These are phyloP conservation scores for Hanseniaspora jakobsenii DNA, from an alignment of 805 yeast genomes.

Conservation along the genomic window DNA sequence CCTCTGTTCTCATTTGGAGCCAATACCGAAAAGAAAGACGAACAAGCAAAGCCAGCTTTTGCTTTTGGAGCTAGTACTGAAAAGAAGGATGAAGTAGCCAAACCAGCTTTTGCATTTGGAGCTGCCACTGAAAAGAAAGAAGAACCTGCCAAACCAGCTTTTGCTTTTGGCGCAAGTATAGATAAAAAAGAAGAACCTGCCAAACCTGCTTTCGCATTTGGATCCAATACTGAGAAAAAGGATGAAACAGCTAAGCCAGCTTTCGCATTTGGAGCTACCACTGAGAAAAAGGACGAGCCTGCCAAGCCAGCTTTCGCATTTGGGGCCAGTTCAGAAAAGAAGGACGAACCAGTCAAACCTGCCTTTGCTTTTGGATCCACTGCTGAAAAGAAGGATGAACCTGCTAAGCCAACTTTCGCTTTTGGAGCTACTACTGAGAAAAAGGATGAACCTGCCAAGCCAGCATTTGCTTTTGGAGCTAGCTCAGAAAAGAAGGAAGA, in stretches of 20 bases:
- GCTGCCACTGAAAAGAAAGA: conserved; percentile 15
- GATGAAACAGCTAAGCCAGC: conserved; percentile 18
- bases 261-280: conserved; percentile 19
- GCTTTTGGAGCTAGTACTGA: conserved; percentile 16
- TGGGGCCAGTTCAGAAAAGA: conserved; percentile 17
- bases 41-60: conserved; percentile 16
- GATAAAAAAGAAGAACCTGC: conserved; percentile 16
- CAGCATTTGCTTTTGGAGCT: no score
- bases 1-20: background rate
- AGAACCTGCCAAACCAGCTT: conserved; percentile 15
- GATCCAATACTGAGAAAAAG: conserved; percentile 16
- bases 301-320: conserved; percentile 19
- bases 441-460: no score
- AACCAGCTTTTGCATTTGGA: conserved; percentile 17
- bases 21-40: background rate
- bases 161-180: conserved; percentile 17
- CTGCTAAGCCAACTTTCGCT: no score
- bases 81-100: conserved; percentile 6
- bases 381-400: no score
- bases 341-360: conserved; percentile 19
- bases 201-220: conserved; percentile 21
- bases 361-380: no score
- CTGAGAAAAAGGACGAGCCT: conserved; percentile 4
- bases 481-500: no score
- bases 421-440: no score